Conservation (phyloP, 2,329 filamentous ascomycete genomes). For the Aschersonia sp. region DNA sequence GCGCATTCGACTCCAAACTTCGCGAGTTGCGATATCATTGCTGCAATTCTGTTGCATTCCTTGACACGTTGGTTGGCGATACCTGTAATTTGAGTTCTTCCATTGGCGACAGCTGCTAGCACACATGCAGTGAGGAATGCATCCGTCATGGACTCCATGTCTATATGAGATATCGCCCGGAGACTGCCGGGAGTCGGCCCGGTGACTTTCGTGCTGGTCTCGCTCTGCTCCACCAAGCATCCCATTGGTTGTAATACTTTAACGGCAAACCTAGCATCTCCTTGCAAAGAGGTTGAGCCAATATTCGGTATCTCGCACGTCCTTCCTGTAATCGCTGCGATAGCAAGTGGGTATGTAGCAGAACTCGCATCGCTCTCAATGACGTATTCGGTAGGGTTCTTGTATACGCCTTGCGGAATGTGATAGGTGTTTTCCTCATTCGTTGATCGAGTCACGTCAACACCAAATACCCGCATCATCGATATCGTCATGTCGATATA, state of each 20-base stretch:
- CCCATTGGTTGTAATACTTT: conserved; percentile 90
- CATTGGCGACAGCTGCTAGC: conserved; percentile 74
- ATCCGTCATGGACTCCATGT: conserved; percentile 99
- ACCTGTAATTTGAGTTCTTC: conserved; percentile 73
- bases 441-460: conserved; percentile 61
- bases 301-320: conserved; percentile 96
- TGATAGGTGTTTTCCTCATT: conserved; percentile 84
- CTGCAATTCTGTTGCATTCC: conserved; percentile 90
- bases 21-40: conserved; percentile 86
- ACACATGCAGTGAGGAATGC: conserved; percentile 93
- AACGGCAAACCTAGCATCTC: conserved; percentile 85
- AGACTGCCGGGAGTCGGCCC: conserved; percentile 65
- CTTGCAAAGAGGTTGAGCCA: conserved; percentile 79
- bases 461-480: conserved; percentile 92
- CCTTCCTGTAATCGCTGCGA: conserved; percentile 90
- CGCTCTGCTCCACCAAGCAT: conserved; percentile 74
- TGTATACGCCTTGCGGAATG: conserved; percentile 73
- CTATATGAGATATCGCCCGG: conserved; percentile 64
- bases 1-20: conserved; percentile 83
- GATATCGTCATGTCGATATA: conserved; percentile 99
- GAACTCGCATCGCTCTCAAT: conserved; percentile 97
- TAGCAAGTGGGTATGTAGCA: conserved; percentile 85
- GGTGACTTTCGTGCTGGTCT: conserved; percentile 78
- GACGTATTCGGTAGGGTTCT: conserved; percentile 71
- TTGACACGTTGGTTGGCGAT: conserved; percentile 98